Conservation (phyloP, 2,329 filamentous ascomycete genomes). For the Tricladium varicosporioides region DNA sequence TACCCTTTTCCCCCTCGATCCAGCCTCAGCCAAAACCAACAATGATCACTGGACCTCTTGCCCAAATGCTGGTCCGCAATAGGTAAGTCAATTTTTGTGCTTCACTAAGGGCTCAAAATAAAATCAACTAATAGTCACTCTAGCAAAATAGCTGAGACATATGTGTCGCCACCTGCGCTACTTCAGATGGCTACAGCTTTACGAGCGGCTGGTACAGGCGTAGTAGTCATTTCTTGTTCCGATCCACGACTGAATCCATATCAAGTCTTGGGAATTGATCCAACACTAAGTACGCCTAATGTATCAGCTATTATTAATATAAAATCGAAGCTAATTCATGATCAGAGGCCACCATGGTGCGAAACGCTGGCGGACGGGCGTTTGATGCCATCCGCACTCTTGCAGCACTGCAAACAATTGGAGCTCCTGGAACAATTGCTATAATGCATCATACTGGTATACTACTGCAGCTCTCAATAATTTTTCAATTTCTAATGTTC, state of each 20-base stretch:
- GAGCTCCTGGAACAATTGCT: constrained; percentile 19
- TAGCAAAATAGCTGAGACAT: constrained; percentile 17
- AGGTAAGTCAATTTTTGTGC: constrained; percentile 9
- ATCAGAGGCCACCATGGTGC: constrained; percentile 22
- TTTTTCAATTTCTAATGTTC: neutral
- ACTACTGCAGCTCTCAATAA: neutral
- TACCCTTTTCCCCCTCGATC: no score
- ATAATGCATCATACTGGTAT: constrained; percentile 27
- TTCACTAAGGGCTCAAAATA: no score
- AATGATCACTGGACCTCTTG: no score
- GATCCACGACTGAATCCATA: constrained; percentile 25
- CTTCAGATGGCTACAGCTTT: constrained; percentile 17
- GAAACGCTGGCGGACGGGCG: constrained; percentile 24
- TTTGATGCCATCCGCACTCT: constrained; percentile 23
- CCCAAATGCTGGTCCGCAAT: constrained; percentile 15
- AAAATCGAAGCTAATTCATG: neutral
- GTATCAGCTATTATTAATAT: neutral
- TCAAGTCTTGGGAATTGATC: constrained; percentile 22
- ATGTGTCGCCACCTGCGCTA: constrained; percentile 17
- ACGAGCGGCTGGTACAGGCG: constrained; percentile 14
- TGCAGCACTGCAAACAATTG: constrained; percentile 22
- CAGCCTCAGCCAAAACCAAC: no score
- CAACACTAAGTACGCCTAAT: constrained; percentile 14
- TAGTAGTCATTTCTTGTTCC: constrained; percentile 23
- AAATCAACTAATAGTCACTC: neutral